phyloP scores from a whole-genome alignment of 371 early-diverging fungal species.

The Rhizopus stolonifer region DNA sequence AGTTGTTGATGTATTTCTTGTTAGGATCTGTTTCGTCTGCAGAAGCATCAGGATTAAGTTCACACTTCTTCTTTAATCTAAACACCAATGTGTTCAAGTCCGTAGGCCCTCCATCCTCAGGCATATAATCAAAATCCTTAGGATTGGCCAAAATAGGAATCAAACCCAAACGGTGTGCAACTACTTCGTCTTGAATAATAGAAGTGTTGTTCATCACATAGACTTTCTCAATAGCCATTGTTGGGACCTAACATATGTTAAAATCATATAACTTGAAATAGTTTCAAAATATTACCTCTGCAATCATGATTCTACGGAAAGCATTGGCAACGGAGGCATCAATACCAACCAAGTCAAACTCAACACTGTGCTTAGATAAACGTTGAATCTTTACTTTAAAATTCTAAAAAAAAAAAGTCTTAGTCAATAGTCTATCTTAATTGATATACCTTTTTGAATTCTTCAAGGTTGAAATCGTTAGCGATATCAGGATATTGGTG shows the following conservation, averaged over 20 bases:
- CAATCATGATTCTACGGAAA: slow-evolving; percentile 92
- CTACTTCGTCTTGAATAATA: slow-evolving; percentile 96
- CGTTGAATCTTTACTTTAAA: slow-evolving; percentile 69
- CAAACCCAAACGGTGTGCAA: slow-evolving; percentile 97
- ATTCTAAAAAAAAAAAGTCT: slow-evolving; percentile 39
- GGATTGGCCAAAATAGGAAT: slow-evolving; percentile 95
- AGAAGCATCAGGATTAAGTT: slow-evolving; percentile 59
- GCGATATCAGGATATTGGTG: slow-evolving; percentile 61
- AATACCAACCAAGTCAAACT: slow-evolving; percentile 94
- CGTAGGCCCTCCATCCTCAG: slow-evolving; percentile 73
- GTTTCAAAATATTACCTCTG: slow-evolving; percentile 62
- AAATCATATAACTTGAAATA: neutral
- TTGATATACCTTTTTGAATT: slow-evolving; percentile 59
- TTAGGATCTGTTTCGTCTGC: slow-evolving; percentile 70
- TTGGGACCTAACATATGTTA: slow-evolving; percentile 69
- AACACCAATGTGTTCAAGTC: slow-evolving; percentile 96
- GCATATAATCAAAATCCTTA: slow-evolving; percentile 70
- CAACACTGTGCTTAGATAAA: slow-evolving; percentile 72
- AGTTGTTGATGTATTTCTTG: slow-evolving; percentile 66
- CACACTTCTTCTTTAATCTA: slow-evolving; percentile 77
- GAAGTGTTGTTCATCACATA: slow-evolving; percentile 94
- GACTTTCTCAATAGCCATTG: slow-evolving; percentile 98
- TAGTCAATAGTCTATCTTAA: neutral
- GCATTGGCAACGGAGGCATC: slow-evolving; percentile 97
- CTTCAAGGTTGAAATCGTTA: slow-evolving; percentile 57